Conservation (phyloP, 495 filamentous ascomycete species). For the Rhypophila decipiens region DNA sequence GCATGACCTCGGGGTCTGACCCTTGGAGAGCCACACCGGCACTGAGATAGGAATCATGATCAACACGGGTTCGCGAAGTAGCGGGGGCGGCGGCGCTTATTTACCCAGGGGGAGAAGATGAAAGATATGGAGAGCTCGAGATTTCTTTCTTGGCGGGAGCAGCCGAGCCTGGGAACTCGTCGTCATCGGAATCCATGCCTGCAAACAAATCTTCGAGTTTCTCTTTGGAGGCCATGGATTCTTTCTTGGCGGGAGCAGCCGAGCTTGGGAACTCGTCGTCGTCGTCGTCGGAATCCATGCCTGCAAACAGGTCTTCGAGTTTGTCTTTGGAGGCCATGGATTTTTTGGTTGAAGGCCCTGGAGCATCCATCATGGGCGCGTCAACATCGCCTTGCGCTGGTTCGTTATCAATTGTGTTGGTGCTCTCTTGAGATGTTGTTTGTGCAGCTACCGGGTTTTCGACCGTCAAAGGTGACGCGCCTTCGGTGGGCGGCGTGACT, state of each 20-base stretch:
- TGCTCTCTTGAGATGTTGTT: background rate
- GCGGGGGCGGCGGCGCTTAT: background rate
- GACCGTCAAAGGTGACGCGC: constrained; percentile 1
- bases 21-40: constrained; percentile 15
- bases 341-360: background rate
- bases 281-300: constrained; percentile 60
- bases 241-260: constrained; percentile 12
- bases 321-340: constrained; percentile 43
- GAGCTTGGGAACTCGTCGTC: constrained; percentile 69
- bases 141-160: constrained; percentile 11
- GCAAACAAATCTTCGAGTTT: constrained; percentile 79
- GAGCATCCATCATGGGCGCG: constrained; percentile 13
- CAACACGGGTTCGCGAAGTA: no score
- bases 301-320: constrained; percentile 75
- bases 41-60: no score
- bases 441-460: constrained; percentile 2
- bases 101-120: constrained; percentile 30
- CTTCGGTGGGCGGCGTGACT: background rate
- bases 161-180: constrained; percentile 60
- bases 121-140: constrained; percentile 22
- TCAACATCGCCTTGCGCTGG: constrained; percentile 5
- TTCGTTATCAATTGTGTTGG: no score
- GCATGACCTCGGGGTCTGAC: constrained; percentile 76
- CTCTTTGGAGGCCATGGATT: constrained; percentile 36
- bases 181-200: constrained; percentile 72